phyloP scores from a whole-genome alignment of 768 basidiomycete species.

The Boletus coccyginus region DNA sequence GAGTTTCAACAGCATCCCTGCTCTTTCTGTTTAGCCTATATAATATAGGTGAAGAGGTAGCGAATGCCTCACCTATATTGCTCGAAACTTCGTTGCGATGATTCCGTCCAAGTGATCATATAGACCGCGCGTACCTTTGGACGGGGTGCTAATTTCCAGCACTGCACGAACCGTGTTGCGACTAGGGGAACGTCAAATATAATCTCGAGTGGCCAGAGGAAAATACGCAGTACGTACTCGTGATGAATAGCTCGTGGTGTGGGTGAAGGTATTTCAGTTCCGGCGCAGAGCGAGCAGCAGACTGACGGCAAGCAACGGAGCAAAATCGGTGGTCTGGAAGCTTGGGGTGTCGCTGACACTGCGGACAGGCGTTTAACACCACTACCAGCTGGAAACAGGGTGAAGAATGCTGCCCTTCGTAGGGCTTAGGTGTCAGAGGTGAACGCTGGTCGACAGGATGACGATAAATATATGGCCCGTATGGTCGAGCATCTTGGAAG shows the following conservation, averaged over 20 bases:
- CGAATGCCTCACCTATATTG: slow-evolving; percentile 12
- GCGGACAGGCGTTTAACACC: slow-evolving; percentile 13
- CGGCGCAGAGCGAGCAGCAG: slow-evolving; percentile 15
- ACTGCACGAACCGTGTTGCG: background rate
- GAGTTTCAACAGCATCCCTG: slow-evolving; percentile 17
- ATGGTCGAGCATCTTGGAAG: background rate
- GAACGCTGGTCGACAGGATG: too few relatives aligned
- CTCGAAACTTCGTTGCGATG: slow-evolving; percentile 8
- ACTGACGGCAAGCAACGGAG: slow-evolving; percentile 9
- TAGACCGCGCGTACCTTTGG: slow-evolving; percentile 18
- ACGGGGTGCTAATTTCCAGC: slow-evolving; percentile 4
- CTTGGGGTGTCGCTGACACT: slow-evolving; percentile 13
- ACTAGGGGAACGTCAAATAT: slow-evolving; percentile 5
- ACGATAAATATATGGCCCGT: background rate
- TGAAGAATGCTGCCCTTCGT: background rate
- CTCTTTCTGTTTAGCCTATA: background rate
- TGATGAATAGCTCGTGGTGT: slow-evolving; percentile 5
- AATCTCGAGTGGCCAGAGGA: too few relatives aligned
- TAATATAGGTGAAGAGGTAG: background rate
- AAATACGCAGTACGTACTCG: background rate
- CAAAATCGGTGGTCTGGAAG: slow-evolving; percentile 20
- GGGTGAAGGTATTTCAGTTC: slow-evolving; percentile 10
- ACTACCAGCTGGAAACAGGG: background rate
- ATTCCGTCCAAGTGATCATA: slow-evolving; percentile 22
- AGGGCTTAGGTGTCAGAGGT: too few relatives aligned